These are phyloP conservation scores for Blastobotrys americana DNA, from an alignment of 805 yeast species.

Conservation along the genomic window DNA sequence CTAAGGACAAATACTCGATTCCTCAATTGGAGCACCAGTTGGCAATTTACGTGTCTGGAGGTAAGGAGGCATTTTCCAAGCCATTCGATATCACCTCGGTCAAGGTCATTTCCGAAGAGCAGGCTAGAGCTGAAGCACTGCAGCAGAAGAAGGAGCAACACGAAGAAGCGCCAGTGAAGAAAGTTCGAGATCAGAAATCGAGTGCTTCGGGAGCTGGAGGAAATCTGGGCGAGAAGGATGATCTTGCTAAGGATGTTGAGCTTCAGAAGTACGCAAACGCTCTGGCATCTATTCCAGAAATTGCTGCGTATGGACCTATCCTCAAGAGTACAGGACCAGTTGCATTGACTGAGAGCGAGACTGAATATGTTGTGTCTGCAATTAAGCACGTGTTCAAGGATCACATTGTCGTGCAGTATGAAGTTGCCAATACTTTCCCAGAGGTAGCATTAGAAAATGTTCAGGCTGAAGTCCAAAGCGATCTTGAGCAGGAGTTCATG, in stretches of 20 bases:
- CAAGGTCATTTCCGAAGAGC: conserved; percentile 41
- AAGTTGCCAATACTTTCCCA: conserved; percentile 74
- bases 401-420: conserved; percentile 71
- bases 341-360: conserved; percentile 82
- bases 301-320: conserved; percentile 64
- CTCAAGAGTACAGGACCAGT: conserved; percentile 59
- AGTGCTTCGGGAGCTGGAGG: conserved; percentile 19
- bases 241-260: conserved; percentile 18
- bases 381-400: conserved; percentile 75
- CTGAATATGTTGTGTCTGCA: conserved; percentile 83
- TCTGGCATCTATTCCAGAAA: conserved; percentile 63
- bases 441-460: conserved; percentile 74
- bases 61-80: conserved; percentile 37
- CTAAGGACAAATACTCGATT: conserved; percentile 64
- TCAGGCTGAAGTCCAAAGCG: conserved; percentile 37
- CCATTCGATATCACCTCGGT: conserved; percentile 69
- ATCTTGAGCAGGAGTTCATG: conserved; percentile 56
- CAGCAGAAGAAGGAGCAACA: conserved; percentile 46
- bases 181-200: conserved; percentile 44
- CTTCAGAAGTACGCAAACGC: conserved; percentile 50
- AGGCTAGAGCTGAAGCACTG: conserved; percentile 31
- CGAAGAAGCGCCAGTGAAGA: conserved; percentile 47
- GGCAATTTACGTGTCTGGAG: conserved; percentile 55
- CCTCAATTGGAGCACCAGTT: conserved; percentile 72
- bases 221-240: conserved; percentile 15